Percentiles rank a stretch among this genome's conserved stretches.
These are phyloP conservation scores for Chrysosporium keratinophilum DNA, from an alignment of 2,329 filamentous ascomycete genomes.

Conservation along the genomic window DNA sequence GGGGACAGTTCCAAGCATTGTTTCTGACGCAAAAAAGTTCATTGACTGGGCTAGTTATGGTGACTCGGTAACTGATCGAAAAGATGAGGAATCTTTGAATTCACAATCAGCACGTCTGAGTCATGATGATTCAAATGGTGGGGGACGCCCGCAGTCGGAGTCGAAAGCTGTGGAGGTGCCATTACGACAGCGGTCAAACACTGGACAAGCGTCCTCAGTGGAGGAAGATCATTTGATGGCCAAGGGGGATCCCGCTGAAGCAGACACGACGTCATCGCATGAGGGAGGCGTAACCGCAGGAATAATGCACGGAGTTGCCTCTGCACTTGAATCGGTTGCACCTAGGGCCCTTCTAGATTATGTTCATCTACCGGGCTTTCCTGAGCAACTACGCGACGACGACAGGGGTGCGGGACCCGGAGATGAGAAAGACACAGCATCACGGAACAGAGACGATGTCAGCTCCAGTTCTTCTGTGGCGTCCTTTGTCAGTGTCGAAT, in stretches of 20 bases:
- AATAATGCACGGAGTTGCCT: not conserved
- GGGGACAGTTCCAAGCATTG: constrained; percentile 70
- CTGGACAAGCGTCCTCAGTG: no score
- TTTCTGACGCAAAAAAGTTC: constrained; percentile 69
- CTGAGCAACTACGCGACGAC: not conserved
- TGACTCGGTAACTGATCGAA: constrained; percentile 14
- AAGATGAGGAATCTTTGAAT: not conserved
- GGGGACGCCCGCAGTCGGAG: not conserved
- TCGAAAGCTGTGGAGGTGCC: not conserved
- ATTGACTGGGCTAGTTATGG: constrained; percentile 60
- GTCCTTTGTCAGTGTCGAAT: constrained; percentile 6
- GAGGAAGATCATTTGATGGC: not conserved
- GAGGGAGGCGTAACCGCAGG: constrained; percentile 3
- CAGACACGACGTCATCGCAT: constrained; percentile 17
- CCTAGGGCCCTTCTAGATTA: constrained; percentile 5
- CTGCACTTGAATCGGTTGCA: constrained; percentile 1
- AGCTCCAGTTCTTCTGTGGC: not conserved
- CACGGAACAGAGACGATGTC: not conserved
- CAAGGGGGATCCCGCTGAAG: constrained; percentile 16
- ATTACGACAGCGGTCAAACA: not conserved
- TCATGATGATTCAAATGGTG: not conserved
- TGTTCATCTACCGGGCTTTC: not conserved
- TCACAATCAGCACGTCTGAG: not conserved
- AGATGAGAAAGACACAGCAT: not conserved
- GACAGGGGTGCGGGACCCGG: not conserved